Evolutionary conservation across 768 basidiomycete species (phyloP).

Genomic region (Russula emetica): DNA sequence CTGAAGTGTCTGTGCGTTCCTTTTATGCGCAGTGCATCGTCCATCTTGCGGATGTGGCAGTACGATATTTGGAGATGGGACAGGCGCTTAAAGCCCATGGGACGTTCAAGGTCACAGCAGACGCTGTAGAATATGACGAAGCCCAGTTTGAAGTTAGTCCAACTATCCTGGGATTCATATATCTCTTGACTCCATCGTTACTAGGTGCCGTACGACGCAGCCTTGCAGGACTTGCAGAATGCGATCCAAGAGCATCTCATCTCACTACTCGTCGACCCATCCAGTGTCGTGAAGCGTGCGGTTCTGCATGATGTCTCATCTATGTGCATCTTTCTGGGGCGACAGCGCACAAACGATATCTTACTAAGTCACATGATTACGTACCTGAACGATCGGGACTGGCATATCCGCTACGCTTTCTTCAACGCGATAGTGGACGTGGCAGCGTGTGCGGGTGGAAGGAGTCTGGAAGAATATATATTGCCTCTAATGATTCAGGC

Average conservation of each 20-base stretch:
- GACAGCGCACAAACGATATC: conserved; percentile 92
- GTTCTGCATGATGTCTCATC: conserved; percentile 82
- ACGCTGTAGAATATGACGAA: conserved; percentile 69
- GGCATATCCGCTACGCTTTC: conserved; percentile 86
- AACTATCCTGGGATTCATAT: neutral
- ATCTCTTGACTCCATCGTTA: neutral
- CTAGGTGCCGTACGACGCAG: conserved; percentile 87
- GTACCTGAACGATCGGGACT: conserved; percentile 85
- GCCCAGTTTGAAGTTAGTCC: conserved; percentile 65
- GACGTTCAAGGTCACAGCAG: conserved; percentile 56
- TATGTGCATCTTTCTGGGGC: conserved; percentile 88
- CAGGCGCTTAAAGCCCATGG: conserved; percentile 87
- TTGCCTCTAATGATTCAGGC: conserved; percentile 96
- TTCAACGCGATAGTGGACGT: conserved; percentile 96
- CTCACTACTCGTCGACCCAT: conserved; percentile 81
- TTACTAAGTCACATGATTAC: conserved; percentile 85
- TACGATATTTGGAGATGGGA: conserved; percentile 88
- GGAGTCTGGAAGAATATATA: conserved; percentile 93
- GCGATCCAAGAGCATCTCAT: conserved; percentile 86
- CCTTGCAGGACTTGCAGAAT: conserved; percentile 78
- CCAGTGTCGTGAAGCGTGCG: conserved; percentile 86
- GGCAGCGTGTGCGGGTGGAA: conserved; percentile 86
- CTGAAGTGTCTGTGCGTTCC: conserved; percentile 77
- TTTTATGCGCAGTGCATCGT: conserved; percentile 83
- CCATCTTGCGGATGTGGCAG: conserved; percentile 78